These are phyloP conservation scores for Linnemannia schmuckeri DNA, from an alignment of 192 early-diverging fungal genomes.

Conservation along the genomic window DNA sequence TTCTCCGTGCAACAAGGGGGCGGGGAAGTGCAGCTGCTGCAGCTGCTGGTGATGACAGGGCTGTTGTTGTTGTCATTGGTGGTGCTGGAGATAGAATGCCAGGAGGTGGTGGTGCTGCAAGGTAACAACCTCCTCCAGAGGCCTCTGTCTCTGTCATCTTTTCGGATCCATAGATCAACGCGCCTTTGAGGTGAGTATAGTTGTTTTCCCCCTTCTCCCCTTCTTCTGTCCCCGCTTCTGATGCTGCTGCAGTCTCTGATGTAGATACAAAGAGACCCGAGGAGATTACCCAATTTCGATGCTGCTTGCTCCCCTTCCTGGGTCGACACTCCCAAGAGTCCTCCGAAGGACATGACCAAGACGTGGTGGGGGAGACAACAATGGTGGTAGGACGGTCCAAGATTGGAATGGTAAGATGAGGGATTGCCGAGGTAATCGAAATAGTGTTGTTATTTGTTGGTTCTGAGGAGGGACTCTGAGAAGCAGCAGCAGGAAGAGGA, in stretches of 20 bases:
- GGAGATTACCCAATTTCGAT: conserved; percentile 29
- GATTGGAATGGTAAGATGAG: not conserved
- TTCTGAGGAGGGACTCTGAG: conserved; percentile 2
- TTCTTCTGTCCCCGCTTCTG: not conserved
- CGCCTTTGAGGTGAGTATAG: not conserved
- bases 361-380: not conserved
- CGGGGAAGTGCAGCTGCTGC: not conserved
- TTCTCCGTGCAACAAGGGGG: conserved; percentile 2
- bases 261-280: conserved; percentile 23
- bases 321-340: not conserved
- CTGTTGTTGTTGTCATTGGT: not conserved
- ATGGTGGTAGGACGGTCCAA: not conserved
- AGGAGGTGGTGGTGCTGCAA: not conserved
- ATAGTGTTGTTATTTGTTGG: not conserved
- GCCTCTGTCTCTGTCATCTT: not conserved
- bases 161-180: not conserved
- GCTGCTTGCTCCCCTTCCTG: conserved; percentile 15
- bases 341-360: not conserved
- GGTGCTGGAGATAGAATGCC: not conserved
- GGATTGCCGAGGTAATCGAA: not conserved
- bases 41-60: not conserved
- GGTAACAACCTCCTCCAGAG: not conserved
- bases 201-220: not conserved
- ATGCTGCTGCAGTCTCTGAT: not conserved
- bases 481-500: not conserved